A percentile compares a stretch with the other conserved stretches of the same genome.
phyloP scores from a whole-genome alignment of 2,329 filamentous ascomycete genomes.

The Pseudovirgaria hyperparasitica region DNA sequence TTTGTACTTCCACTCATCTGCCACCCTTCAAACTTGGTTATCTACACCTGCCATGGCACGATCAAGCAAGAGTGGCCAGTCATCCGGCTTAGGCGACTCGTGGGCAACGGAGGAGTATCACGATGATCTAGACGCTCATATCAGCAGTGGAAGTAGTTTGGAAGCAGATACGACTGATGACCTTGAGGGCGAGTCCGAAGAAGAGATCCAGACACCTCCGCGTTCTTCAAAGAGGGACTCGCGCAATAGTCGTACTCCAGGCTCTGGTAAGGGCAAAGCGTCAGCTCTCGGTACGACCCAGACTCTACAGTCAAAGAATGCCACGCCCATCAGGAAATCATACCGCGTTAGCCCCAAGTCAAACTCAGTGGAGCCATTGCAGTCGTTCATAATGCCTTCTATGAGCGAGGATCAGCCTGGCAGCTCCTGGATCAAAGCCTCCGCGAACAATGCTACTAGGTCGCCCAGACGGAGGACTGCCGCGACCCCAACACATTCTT shows the following conservation, averaged over 20 bases:
- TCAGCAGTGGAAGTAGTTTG: slow-evolving; percentile 13
- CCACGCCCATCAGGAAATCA: slow-evolving; percentile 5
- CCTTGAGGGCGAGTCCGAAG: slow-evolving; percentile 15
- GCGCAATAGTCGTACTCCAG: too few species aligned
- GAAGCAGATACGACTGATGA: slow-evolving; percentile 6
- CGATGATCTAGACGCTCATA: slow-evolving; percentile 14
- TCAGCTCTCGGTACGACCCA: too few species aligned
- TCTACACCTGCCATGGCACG: too few species aligned
- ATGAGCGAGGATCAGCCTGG: slow-evolving; percentile 13
- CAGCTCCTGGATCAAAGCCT: slow-evolving; percentile 9
- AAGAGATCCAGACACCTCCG: background rate
- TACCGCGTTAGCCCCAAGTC: slow-evolving; percentile 7
- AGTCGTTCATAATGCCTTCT: slow-evolving; percentile 32
- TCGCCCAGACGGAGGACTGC: too few species aligned
- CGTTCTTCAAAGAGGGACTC: slow-evolving; percentile 9
- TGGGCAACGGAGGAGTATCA: slow-evolving; percentile 20
- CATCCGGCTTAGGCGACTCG: slow-evolving; percentile 20
- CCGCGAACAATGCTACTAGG: too few species aligned
- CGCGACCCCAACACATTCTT: too few species aligned
- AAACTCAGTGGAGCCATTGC: slow-evolving; percentile 20
- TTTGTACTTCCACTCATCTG: too few species aligned
- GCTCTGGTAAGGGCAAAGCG: too few species aligned
- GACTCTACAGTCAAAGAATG: too few species aligned
- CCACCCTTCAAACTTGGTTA: too few species aligned
- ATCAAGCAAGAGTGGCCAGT: too few species aligned